Evolutionary conservation across 306 rosid species (phyloP), one percentile per base, ranked within the genome.

Genomic region (Vigna reflexopilosa): DNA sequence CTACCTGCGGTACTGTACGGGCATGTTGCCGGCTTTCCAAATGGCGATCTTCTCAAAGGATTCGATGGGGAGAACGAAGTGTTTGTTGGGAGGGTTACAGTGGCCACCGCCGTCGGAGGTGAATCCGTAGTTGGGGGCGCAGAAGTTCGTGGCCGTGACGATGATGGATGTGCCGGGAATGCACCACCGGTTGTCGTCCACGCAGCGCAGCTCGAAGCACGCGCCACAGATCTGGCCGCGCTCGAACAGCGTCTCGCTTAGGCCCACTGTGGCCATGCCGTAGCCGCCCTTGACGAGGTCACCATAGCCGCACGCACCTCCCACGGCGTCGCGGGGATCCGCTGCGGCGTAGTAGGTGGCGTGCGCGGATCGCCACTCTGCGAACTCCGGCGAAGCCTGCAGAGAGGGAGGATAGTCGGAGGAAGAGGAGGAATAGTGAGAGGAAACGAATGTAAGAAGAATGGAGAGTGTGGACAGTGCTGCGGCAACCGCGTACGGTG

Each of bases 191-290:
- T 82, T 89, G 49, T 94, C 98, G 12, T 94, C 94, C 0, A 94
- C 97, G 42, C 98, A 94, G 7, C 82, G 67, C 2, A 94, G 79
- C 87, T 89, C 84, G 76, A 90, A 92, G 88, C 98, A 94, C 61
- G 98, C 98, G 77, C 98, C 98, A 45, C 98, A 94, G 98, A 94
- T 94, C 98, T 89, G 96, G 20, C 98, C 98, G 0, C 96, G 89
- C 72, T 88, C 94, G 72, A 89, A 94, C 64, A 94, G 56, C 4
- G 87, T 17, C 84, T 94, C 93, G 57, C 98, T 94, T 10, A 94
- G 87, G 1, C 98, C 98, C 20, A 86, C 98, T 2, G 98, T 94
- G 0, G 92, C 92, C 96, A 84, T 85, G 16, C 98, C 98, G 74
- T 92, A 94, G 0, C 97, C 98, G 0, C 86, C 86, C 70, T 88